phyloP scores from a whole-genome alignment of 768 basidiomycete genomes.

The Mrakia gelida region DNA sequence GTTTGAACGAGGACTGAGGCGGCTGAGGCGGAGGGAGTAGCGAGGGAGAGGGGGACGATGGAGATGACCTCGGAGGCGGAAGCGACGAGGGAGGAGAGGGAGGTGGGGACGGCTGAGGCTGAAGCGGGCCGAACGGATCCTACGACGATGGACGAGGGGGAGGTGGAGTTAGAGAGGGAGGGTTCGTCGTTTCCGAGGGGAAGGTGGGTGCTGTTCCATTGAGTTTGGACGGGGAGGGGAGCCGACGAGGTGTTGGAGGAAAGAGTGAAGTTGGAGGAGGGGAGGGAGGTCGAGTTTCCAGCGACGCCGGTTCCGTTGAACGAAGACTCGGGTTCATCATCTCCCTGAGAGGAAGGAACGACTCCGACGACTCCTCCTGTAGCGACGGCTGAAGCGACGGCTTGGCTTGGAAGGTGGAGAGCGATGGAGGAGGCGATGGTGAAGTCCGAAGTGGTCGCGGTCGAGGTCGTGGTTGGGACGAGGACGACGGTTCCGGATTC shows the following conservation, averaged over 20 bases:
- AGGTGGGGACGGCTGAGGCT: not conserved
- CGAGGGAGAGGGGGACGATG: not conserved
- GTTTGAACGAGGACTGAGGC: not conserved
- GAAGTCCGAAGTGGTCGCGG: not conserved
- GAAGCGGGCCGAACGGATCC: constrained; percentile 1
- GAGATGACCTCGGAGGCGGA: not conserved
- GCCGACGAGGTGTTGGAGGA: not conserved
- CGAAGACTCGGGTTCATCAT: constrained; percentile 5
- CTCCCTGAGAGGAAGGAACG: not conserved
- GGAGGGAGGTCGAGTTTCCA: not conserved
- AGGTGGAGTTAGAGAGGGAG: not conserved
- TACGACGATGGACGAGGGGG: not conserved
- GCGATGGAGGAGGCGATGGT: not conserved
- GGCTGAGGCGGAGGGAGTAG: not conserved
- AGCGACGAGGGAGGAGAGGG: not conserved
- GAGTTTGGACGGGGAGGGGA: not conserved
- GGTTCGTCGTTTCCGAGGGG: constrained; percentile 12
- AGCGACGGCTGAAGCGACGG: constrained; percentile 13
- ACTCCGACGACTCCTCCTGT: constrained; percentile 12
- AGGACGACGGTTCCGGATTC: not conserved
- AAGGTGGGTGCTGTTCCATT: not conserved
- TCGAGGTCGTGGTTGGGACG: not conserved
- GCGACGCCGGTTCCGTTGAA: not conserved
- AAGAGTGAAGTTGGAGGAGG: not conserved
- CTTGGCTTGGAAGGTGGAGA: not conserved